Evolutionary conservation across 306 rosid species (phyloP).

Genomic region (Prunus dulcis): DNA sequence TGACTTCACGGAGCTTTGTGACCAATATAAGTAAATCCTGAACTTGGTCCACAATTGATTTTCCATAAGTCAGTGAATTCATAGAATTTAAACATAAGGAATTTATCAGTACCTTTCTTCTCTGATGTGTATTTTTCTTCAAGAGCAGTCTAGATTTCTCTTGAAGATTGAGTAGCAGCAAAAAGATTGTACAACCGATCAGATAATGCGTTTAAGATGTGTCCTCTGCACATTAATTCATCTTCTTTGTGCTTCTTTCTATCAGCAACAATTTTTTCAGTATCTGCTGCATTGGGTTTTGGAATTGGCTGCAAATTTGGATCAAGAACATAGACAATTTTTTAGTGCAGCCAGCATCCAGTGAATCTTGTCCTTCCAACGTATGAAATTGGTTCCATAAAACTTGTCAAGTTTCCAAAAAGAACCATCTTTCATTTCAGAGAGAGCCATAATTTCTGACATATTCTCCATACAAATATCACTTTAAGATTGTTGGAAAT

Average conservation of each 20-base stretch:
- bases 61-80: background rate
- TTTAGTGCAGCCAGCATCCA: background rate
- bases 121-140: background rate
- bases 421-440: background rate
- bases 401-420: background rate
- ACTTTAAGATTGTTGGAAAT: background rate
- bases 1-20: background rate
- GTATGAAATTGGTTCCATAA: background rate
- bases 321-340: background rate
- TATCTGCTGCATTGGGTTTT: background rate
- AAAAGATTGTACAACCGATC: background rate
- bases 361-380: background rate
- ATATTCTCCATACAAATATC: background rate
- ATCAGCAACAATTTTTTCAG: background rate
- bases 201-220: background rate
- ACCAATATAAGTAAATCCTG: conserved; percentile 1
- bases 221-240: background rate
- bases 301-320: background rate
- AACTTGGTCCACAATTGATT: background rate
- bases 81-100: background rate
- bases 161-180: background rate
- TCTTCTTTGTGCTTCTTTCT: background rate
- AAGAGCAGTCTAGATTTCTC: background rate
- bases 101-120: background rate
- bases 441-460: background rate